Evolutionary conservation across 495 filamentous ascomycete genomes (phyloP).

Genomic region (Podospora bellae-mahoneyi): DNA sequence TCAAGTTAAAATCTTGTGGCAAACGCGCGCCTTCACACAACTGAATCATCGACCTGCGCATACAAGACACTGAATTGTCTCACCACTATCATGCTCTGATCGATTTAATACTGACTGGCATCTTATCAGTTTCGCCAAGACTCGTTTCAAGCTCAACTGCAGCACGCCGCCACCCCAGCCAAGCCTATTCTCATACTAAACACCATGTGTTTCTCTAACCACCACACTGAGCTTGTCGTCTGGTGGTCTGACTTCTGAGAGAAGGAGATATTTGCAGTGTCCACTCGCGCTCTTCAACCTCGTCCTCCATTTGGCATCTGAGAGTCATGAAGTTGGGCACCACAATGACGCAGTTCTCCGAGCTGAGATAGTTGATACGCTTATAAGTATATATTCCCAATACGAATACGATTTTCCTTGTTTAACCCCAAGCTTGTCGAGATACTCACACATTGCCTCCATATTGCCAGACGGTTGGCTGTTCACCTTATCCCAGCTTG

Average conservation of each 20-base stretch:
- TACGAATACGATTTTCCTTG: neutral
- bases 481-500: slow-evolving; percentile 19
- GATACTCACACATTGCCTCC: neutral
- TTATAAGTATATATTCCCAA: neutral
- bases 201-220: neutral
- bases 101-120: neutral
- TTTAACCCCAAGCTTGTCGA: neutral
- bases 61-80: neutral
- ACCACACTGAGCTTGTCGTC: neutral
- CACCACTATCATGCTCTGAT: neutral
- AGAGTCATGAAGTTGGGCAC: slow-evolving; percentile 1
- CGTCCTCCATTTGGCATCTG: neutral
- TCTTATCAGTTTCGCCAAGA: neutral
- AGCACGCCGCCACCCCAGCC: neutral
- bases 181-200: neutral
- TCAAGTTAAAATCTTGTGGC: too few relatives aligned
- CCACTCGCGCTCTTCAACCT: neutral
- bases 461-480: neutral
- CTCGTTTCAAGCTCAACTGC: neutral
- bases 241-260: neutral
- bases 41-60: neutral
- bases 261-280: neutral
- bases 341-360: neutral
- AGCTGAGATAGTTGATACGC: neutral
- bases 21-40: neutral